phyloP scores from a whole-genome alignment of 164 flowering plant species.

The Houttuynia cordata region DNA sequence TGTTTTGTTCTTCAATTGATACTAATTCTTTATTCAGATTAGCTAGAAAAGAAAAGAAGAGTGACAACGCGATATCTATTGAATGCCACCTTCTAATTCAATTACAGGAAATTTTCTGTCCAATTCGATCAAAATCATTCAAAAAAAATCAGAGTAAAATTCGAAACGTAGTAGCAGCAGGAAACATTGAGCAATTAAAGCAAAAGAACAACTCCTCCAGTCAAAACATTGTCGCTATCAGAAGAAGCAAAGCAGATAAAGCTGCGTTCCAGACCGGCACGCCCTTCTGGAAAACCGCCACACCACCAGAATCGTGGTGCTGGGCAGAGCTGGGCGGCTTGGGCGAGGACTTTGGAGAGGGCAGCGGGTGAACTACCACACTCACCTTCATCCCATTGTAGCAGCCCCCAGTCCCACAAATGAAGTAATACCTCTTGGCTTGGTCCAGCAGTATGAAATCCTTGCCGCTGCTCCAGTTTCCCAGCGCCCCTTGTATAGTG shows the following conservation, averaged over 20 bases:
- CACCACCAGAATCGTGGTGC: conserved; percentile 1
- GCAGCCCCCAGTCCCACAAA: conserved; percentile 8
- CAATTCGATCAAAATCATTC: too few relatives aligned
- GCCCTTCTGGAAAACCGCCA: not conserved
- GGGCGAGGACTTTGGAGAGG: conserved; percentile 3
- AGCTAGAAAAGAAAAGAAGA: too few relatives aligned
- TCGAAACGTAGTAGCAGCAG: not conserved
- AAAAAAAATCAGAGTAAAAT: too few relatives aligned
- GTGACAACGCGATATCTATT: too few relatives aligned
- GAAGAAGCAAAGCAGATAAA: not conserved
- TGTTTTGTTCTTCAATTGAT: too few relatives aligned
- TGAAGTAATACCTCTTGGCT: conserved; percentile 13
- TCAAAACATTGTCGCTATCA: not conserved
- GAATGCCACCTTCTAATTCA: too few relatives aligned
- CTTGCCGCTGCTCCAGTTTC: conserved; percentile 18
- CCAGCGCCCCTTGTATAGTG: conserved; percentile 9
- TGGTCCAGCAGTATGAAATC: conserved; percentile 9
- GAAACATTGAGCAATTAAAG: not conserved
- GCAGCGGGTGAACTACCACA: conserved; percentile 7
- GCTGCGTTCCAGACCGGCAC: not conserved
- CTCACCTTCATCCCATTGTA: conserved; percentile 12
- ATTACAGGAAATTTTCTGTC: too few relatives aligned
- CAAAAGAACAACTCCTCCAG: not conserved
- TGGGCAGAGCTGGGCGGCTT: not conserved
- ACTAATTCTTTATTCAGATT: too few relatives aligned